phyloP scores from a whole-genome alignment of 2,329 filamentous ascomycete genomes.

The Pseudopyrenochaeta lycopersici region DNA sequence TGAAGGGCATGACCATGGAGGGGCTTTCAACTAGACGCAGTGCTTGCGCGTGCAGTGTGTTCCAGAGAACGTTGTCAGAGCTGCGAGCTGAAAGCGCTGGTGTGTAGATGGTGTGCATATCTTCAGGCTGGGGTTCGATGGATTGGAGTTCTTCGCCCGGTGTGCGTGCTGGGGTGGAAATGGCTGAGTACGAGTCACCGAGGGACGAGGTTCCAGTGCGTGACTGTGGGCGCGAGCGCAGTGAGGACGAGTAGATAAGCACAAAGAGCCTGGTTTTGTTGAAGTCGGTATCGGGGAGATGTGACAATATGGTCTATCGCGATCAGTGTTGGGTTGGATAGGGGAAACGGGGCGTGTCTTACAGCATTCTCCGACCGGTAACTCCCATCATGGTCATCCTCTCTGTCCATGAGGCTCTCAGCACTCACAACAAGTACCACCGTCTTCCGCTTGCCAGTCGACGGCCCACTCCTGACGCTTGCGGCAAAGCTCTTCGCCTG shows the following conservation, averaged over 20 bases:
- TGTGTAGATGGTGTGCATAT: constrained; percentile 41
- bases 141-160: constrained; percentile 66
- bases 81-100: constrained; percentile 45
- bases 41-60: constrained; percentile 82
- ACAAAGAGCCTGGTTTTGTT: constrained; percentile 81
- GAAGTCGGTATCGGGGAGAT: constrained; percentile 82
- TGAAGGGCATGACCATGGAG: constrained; percentile 88
- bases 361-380: constrained; percentile 81
- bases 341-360: constrained; percentile 51
- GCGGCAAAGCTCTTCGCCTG: constrained; percentile 45
- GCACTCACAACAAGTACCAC: constrained; percentile 92
- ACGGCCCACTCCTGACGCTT: constrained; percentile 34
- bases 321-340: constrained; percentile 29
- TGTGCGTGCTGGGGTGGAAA: constrained; percentile 73
- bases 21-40: constrained; percentile 82
- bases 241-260: constrained; percentile 84
- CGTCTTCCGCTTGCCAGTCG: constrained; percentile 64
- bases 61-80: constrained; percentile 68
- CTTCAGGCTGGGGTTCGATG: constrained; percentile 57
- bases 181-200: constrained; percentile 88
- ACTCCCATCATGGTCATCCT: constrained; percentile 64
- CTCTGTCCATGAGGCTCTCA: constrained; percentile 67
- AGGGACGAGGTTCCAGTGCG: constrained; percentile 64
- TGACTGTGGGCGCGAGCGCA: constrained; percentile 69
- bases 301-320: constrained; percentile 74